A percentile compares a stretch with the other conserved stretches of the same genome.
Evolutionary conservation across 2,329 filamentous ascomycete species (phyloP).

Genomic region (Rugonectria rugulosa): DNA sequence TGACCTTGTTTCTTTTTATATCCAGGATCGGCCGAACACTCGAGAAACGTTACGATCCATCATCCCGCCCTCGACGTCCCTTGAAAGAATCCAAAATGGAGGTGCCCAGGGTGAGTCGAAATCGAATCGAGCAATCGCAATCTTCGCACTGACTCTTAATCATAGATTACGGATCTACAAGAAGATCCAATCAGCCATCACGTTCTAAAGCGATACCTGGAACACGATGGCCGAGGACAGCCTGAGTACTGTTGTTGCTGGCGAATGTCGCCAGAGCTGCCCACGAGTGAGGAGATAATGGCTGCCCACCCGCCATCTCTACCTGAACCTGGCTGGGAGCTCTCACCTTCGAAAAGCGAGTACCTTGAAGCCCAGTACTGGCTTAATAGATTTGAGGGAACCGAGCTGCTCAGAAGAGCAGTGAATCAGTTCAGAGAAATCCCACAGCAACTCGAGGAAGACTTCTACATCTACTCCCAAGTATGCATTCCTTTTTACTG

Average conservation of each 20-base stretch:
- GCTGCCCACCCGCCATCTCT: conserved; percentile 22
- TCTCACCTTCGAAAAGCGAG: conserved; percentile 37
- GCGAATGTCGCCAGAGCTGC: conserved; percentile 33
- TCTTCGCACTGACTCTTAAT: too few relatives aligned
- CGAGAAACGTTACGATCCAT: too few relatives aligned
- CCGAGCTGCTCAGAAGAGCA: conserved; percentile 73
- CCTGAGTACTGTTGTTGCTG: too few relatives aligned
- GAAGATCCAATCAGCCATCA: conserved; percentile 11
- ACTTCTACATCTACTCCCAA: conserved; percentile 73
- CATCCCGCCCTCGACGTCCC: too few relatives aligned
- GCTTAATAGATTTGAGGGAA: conserved; percentile 77
- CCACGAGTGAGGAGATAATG: conserved; percentile 36
- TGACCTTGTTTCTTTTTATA: too few relatives aligned
- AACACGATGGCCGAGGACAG: background rate
- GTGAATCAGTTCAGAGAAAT: conserved; percentile 62
- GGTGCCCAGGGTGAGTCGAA: too few relatives aligned
- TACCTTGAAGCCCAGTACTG: conserved; percentile 80
- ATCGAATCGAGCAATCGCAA: too few relatives aligned
- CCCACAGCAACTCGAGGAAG: conserved; percentile 64
- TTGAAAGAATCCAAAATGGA: too few relatives aligned
- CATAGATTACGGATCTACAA: too few relatives aligned
- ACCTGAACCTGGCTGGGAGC: conserved; percentile 7
- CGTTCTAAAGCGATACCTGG: conserved; percentile 5
- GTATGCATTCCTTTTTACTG: conserved; percentile 50
- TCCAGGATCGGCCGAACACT: too few relatives aligned